A percentile compares a stretch with the other conserved stretches of the same genome.
These are phyloP conservation scores for Aspergillus novofumigatus DNA, from an alignment of 2,329 filamentous ascomycete species.

Conservation along the genomic window DNA sequence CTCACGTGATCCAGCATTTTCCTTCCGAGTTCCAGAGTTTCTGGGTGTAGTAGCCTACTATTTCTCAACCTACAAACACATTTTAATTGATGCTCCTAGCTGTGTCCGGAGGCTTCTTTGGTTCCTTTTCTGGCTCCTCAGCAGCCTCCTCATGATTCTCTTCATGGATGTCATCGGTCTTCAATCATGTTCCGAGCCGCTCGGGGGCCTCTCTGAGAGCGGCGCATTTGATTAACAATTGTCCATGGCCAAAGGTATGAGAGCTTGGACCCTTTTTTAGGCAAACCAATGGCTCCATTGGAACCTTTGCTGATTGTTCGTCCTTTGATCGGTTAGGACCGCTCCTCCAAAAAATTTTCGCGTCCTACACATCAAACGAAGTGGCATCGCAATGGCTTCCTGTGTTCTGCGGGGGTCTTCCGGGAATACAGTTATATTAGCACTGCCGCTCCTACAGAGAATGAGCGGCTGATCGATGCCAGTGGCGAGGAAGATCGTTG, in stretches of 20 bases:
- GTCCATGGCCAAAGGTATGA: slow-evolving; percentile 24
- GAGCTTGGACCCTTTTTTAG: background rate
- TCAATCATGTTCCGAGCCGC: slow-evolving; percentile 36
- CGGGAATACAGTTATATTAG: background rate
- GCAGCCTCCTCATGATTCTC: slow-evolving; percentile 21
- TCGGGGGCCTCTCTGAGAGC: slow-evolving; percentile 35
- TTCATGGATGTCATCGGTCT: slow-evolving; percentile 43
- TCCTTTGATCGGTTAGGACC: slow-evolving; percentile 2
- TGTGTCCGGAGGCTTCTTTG: background rate
- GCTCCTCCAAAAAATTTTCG: slow-evolving; percentile 3
- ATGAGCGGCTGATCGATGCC: background rate
- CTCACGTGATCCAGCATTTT: slow-evolving; percentile 32
- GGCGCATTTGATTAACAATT: slow-evolving; percentile 24
- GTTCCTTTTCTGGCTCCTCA: slow-evolving; percentile 9
- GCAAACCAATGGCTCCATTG: too few relatives aligned
- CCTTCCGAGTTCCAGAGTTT: slow-evolving; percentile 5
- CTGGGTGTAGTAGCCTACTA: background rate
- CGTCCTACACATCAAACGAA: slow-evolving; percentile 4
- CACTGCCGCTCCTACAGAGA: background rate
- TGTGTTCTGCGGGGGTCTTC: background rate
- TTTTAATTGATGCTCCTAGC: background rate
- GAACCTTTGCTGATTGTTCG: background rate
- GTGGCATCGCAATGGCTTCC: slow-evolving; percentile 3
- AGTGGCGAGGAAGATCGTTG: slow-evolving; percentile 5
- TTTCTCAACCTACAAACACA: slow-evolving; percentile 2